A percentile compares a stretch with the other conserved stretches of the same genome.
phyloP scores from a whole-genome alignment of 257 asterid species.

The Scutellaria barbata region DNA sequence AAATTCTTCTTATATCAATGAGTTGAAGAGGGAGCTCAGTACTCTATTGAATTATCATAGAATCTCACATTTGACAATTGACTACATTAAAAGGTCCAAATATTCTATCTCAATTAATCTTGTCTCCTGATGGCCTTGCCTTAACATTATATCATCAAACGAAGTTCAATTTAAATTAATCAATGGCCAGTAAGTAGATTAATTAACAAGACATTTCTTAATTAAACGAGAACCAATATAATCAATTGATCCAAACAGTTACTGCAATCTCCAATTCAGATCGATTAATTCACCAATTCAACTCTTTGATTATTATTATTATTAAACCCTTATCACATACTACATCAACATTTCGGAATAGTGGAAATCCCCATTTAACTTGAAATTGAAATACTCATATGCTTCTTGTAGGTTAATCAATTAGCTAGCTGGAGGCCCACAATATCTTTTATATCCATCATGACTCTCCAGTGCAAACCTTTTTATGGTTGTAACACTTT shows the following conservation, averaged over 20 bases:
- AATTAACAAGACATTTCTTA: no score
- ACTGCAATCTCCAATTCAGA: background rate
- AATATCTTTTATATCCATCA: no score
- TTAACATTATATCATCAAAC: no score
- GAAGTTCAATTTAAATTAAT: background rate
- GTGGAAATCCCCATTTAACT: no score
- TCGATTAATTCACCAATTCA: background rate
- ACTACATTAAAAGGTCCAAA: background rate
- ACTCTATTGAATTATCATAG: background rate
- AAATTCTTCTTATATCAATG: background rate
- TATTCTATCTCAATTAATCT: background rate
- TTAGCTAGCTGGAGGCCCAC: background rate
- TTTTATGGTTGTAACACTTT: background rate
- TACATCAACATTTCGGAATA: no score
- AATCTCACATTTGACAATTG: background rate
- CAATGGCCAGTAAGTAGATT: background rate
- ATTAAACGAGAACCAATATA: no score
- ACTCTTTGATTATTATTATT: background rate
- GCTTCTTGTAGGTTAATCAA: background rate
- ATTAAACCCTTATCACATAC: no score
- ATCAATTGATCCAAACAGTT: background rate
- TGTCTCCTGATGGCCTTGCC: no score
- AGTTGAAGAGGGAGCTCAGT: background rate
- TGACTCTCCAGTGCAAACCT: background rate
- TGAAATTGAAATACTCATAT: background rate